Evolutionary conservation across 208 protist species (phyloP).

Genomic region (Acanthamoeba divionensis): DNA sequence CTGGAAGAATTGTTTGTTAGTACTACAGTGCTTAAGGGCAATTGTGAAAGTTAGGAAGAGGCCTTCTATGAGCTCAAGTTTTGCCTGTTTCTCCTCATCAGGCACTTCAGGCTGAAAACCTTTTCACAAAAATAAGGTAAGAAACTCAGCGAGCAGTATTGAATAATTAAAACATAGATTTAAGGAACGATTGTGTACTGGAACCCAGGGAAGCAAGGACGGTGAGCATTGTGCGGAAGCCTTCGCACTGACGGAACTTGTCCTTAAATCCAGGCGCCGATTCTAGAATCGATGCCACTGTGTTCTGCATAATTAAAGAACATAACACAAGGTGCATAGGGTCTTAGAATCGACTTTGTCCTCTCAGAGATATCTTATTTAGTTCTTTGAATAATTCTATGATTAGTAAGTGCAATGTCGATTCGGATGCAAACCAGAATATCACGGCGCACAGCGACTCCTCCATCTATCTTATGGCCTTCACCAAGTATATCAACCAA

Average conservation of each 20-base stretch:
- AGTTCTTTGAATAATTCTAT: no score
- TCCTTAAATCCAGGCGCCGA: neutral
- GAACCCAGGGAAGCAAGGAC: neutral
- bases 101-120: neutral
- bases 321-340: no score
- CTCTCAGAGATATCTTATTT: no score
- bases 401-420: no score
- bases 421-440: slow-evolving; percentile 21
- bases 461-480: neutral
- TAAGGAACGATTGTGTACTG: neutral
- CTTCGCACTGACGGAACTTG: neutral
- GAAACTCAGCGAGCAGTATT: neutral
- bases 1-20: slow-evolving; percentile 28
- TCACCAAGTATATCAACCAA: neutral
- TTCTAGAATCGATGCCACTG: neutral
- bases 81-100: neutral
- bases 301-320: no score
- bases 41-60: neutral
- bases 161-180: neutral
- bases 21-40: neutral
- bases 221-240: neutral
- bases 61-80: neutral
- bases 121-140: neutral
- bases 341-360: no score
- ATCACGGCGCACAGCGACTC: neutral